Conservation (phyloP, 495 filamentous ascomycete genomes). For the Xylaria acuta region DNA sequence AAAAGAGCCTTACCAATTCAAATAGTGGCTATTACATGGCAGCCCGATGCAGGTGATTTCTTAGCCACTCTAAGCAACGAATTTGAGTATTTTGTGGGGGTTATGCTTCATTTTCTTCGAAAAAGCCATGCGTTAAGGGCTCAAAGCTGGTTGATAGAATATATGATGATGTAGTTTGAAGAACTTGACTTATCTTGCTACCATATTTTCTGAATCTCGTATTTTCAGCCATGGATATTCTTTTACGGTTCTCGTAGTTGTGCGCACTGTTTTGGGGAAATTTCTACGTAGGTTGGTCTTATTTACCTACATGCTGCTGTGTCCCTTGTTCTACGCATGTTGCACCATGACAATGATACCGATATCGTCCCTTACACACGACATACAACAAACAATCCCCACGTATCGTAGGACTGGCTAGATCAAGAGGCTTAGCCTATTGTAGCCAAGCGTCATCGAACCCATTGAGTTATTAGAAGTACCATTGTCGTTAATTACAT, state of each 20-base stretch:
- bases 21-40: too few relatives aligned
- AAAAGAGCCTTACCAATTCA: not conserved
- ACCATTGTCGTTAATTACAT: not conserved
- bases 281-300: not conserved
- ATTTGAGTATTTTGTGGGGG: not conserved
- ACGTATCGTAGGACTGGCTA: not conserved
- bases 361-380: not conserved
- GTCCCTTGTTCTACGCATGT: not conserved
- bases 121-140: not conserved
- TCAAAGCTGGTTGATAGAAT: too few relatives aligned
- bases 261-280: not conserved
- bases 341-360: not conserved
- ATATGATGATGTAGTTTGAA: not conserved
- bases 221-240: not conserved
- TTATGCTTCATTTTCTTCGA: not conserved
- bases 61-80: too few relatives aligned
- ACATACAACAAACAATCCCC: not conserved
- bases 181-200: not conserved
- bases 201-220: not conserved
- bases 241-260: not conserved
- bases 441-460: not conserved
- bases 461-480: not conserved
- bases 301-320: not conserved
- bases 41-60: too few relatives aligned
- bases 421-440: not conserved